phyloP scores from a whole-genome alignment of 768 basidiomycete genomes.

The Trichaptum fuscoviolaceum region DNA sequence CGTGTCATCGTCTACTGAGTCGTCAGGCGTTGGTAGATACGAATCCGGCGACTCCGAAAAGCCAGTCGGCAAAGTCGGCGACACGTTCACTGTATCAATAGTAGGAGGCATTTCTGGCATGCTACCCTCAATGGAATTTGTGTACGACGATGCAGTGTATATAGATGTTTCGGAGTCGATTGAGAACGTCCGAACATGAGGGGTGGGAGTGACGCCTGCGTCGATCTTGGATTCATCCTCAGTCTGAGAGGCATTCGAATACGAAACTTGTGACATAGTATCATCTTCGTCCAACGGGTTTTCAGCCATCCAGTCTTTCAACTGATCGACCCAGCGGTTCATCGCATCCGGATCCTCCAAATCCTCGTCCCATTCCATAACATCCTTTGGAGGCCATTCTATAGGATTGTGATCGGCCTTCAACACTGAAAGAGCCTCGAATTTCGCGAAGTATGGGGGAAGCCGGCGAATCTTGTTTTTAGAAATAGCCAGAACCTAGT shows the following conservation, averaged over 20 bases:
- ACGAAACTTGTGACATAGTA: neutral
- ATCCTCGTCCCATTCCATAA: slow-evolving; percentile 42
- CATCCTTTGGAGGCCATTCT: slow-evolving; percentile 78
- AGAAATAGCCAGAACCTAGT: slow-evolving; percentile 78
- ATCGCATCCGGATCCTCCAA: slow-evolving; percentile 44
- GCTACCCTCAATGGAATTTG: neutral
- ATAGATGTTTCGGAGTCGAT: slow-evolving; percentile 51
- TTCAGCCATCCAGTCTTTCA: slow-evolving; percentile 74
- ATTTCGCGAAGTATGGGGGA: slow-evolving; percentile 73
- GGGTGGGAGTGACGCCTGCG: slow-evolving; percentile 31
- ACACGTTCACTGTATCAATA: neutral
- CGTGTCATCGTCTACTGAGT: slow-evolving; percentile 45
- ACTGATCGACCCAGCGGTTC: slow-evolving; percentile 63
- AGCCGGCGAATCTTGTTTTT: slow-evolving; percentile 79
- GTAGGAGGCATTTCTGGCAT: neutral
- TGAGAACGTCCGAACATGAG: slow-evolving; percentile 56
- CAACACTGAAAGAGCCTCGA: slow-evolving; percentile 68
- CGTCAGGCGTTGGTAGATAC: slow-evolving; percentile 53
- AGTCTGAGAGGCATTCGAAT: neutral
- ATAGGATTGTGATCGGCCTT: slow-evolving; percentile 90
- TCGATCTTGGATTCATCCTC: slow-evolving; percentile 20
- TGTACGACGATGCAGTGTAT: slow-evolving; percentile 29
- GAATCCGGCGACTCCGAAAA: slow-evolving; percentile 38
- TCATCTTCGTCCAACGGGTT: slow-evolving; percentile 6
- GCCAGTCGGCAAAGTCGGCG: slow-evolving; percentile 1